These are phyloP conservation scores for Amborella trichopoda DNA, from an alignment of 164 flowering plant species.

Conservation along the genomic window DNA sequence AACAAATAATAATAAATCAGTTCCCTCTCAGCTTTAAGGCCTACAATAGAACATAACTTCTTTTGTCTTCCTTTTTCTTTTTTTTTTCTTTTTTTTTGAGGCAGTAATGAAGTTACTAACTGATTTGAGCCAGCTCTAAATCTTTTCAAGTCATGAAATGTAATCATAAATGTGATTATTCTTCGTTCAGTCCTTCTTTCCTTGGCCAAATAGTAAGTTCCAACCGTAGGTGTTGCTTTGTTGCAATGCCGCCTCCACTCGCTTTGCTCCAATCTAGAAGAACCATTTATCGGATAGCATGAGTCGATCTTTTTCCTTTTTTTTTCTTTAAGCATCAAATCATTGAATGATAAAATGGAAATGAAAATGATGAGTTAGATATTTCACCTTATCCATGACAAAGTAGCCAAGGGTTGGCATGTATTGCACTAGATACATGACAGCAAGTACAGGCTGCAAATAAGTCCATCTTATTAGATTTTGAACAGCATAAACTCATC, in stretches of 20 bases:
- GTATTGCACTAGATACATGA: slow-evolving; percentile 94
- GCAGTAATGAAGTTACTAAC: no score
- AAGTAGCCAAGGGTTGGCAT: slow-evolving; percentile 81
- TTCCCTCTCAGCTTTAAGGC: no score
- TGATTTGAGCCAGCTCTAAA: no score
- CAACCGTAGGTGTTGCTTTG: slow-evolving; percentile 64
- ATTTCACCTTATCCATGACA: slow-evolving; percentile 92
- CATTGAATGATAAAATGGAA: not conserved
- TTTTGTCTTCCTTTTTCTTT: no score
- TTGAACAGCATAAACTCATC: no score
- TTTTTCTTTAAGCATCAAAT: not conserved
- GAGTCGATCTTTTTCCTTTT: not conserved
- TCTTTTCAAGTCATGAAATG: no score
- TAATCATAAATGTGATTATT: no score
- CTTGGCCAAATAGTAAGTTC: slow-evolving; percentile 49
- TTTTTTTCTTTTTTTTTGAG: no score
- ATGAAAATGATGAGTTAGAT: not conserved
- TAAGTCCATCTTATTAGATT: not conserved
- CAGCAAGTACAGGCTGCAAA: slow-evolving; percentile 87
- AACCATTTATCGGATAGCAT: not conserved
- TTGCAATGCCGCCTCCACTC: slow-evolving; percentile 68
- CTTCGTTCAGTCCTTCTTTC: no score
- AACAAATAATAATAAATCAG: no score
- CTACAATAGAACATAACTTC: no score
- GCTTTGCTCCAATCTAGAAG: slow-evolving; percentile 47